Conservation (phyloP, 2,329 filamentous ascomycete species). For the Harringtonia aguacate region DNA sequence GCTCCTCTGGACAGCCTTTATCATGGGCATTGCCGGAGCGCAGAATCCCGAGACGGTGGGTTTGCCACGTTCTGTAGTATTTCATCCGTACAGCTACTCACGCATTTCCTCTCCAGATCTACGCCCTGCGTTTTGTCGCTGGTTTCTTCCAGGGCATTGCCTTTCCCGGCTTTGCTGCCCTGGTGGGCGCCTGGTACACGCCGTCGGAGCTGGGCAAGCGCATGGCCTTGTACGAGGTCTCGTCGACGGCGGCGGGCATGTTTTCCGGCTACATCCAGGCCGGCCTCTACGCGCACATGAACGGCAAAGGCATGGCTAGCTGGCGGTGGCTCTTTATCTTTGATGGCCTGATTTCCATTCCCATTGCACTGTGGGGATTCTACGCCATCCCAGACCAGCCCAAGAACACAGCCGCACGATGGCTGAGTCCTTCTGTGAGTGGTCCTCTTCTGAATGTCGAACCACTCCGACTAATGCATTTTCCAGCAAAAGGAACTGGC, state of each 20-base stretch:
- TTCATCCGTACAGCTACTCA: no score
- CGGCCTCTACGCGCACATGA: conserved; percentile 21
- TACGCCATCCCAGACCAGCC: conserved; percentile 12
- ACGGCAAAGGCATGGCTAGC: conserved; percentile 17
- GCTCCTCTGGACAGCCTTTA: neutral
- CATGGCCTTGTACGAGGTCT: neutral
- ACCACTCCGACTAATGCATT: no score
- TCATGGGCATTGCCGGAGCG: neutral
- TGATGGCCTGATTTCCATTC: conserved; percentile 19
- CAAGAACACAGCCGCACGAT: neutral
- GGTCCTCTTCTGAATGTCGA: neutral
- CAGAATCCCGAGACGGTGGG: neutral
- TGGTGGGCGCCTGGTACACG: neutral
- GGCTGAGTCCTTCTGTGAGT: neutral
- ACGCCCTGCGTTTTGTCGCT: neutral
- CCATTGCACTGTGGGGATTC: conserved; percentile 12
- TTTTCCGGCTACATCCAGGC: conserved; percentile 23
- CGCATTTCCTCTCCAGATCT: no score
- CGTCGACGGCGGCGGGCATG: neutral
- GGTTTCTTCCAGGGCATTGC: conserved; percentile 1
- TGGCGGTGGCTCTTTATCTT: conserved; percentile 29
- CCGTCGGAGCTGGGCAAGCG: conserved; percentile 1
- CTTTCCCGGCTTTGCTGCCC: neutral
- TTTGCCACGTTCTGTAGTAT: no score
- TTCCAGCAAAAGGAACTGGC: neutral